Evolutionary conservation across 306 rosid species (phyloP), one percentile per base, ranked within the genome.

Genomic region (Trifolium pratense): DNA sequence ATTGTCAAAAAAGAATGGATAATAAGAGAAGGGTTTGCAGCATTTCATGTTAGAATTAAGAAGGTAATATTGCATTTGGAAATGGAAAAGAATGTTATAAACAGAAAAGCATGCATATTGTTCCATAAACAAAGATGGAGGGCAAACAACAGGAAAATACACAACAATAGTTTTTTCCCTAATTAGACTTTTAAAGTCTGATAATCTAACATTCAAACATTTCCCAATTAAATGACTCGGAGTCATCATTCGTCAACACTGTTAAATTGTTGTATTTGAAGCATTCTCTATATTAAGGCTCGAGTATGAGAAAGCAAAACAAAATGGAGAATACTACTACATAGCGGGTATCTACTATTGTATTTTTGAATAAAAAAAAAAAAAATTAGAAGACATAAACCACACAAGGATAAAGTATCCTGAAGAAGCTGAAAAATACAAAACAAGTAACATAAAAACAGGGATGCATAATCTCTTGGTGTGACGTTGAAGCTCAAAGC

Each of bases 41-140:
- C 25, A 59, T 70, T 70, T 58, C 48, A 43, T 18, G 69, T 63
- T 49, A 37, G 57, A 75, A 31, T 14, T 52, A 9, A 68, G 49
- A 52, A 40, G 40, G 68, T 17, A 14, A 57, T 46, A 14, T 68
- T 15, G 15, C 6, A 9, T 14, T 18, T 29, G 51, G 56, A 76
- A 36, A 36, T 71, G 16, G 36, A 75, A 42, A 43, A 32, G 34
- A 25, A 66, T 11, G 13, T 39, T 31, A 32, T 7, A 68, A 45
- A 75, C n/a, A 37, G 43, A 61, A 18, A 18, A 10, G 29, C 5
- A 3, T 4, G 3, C 12, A 31, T 1, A 2, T 3, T 20, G 43
- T 31, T 59, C 42, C 13, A 14, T 59, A 59, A 59, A 31, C 42
- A 59, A 58, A 26, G 17, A 58, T 58, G 25, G 29, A 53, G 12